Conservation (phyloP, 2,329 filamentous ascomycete genomes). For the Trichoderma sp. region DNA sequence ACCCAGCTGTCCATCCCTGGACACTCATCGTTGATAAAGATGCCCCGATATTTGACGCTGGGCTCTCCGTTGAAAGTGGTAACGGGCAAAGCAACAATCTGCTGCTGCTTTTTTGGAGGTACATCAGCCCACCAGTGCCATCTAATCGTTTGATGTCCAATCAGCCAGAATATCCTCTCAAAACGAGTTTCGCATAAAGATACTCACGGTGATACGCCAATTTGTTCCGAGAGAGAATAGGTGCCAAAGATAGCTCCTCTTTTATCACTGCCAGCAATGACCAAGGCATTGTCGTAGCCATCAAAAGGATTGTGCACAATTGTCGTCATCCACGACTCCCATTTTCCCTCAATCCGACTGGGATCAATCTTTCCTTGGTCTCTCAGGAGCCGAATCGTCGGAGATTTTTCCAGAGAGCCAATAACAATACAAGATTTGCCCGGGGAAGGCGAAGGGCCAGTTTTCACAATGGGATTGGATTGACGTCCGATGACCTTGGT, state of each 20-base stretch:
- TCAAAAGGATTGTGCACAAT: slow-evolving; percentile 51
- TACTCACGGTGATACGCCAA: slow-evolving; percentile 56
- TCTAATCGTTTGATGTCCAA: slow-evolving; percentile 25
- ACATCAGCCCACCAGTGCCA: slow-evolving; percentile 66
- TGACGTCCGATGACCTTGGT: slow-evolving; percentile 30
- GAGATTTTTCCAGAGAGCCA: slow-evolving; percentile 30
- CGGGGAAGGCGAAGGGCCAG: background rate
- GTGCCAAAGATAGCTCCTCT: slow-evolving; percentile 62
- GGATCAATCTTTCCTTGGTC: slow-evolving; percentile 30
- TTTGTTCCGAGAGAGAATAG: slow-evolving; percentile 62
- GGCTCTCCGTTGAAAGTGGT: slow-evolving; percentile 47
- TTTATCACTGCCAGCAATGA: slow-evolving; percentile 61
- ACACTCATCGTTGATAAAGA: slow-evolving; percentile 61
- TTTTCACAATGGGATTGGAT: slow-evolving; percentile 24
- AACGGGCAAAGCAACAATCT: slow-evolving; percentile 50
- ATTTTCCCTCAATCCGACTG: slow-evolving; percentile 44
- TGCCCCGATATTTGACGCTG: slow-evolving; percentile 60
- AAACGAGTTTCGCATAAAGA: background rate
- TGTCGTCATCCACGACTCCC: slow-evolving; percentile 57
- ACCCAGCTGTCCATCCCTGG: slow-evolving; percentile 57
- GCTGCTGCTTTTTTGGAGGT: slow-evolving; percentile 46
- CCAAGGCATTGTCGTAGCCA: slow-evolving; percentile 46
- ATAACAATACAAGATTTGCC: slow-evolving; percentile 31
- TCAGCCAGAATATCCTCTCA: background rate
- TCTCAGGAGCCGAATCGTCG: slow-evolving; percentile 27